phyloP scores from a whole-genome alignment of 345 rosid species.

The Laguncularia racemosa region DNA sequence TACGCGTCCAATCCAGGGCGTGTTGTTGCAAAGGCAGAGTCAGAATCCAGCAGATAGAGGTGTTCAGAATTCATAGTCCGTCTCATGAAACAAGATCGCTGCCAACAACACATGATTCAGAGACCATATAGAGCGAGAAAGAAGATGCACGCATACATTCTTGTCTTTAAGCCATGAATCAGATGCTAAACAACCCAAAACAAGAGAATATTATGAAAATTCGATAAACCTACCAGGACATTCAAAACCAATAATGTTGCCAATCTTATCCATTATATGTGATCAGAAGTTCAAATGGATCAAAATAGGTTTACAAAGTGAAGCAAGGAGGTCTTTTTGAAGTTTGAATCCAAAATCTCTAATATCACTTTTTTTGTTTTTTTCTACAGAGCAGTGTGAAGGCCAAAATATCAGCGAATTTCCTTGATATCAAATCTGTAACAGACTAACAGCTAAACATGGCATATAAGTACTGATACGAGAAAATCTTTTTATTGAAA shows the following conservation, averaged over 20 bases:
- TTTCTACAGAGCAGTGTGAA: neutral
- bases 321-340: too few species aligned
- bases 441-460: neutral
- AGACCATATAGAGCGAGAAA: neutral
- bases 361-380: neutral
- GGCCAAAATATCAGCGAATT: too few species aligned
- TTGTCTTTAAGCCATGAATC: neutral
- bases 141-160: conserved; percentile 4
- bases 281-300: too few species aligned
- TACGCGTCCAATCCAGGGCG: conserved; percentile 34
- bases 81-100: conserved; percentile 43
- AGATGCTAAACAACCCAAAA: too few species aligned
- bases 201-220: too few species aligned
- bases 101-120: conserved; percentile 15
- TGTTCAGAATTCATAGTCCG: conserved; percentile 40
- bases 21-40: conserved; percentile 24
- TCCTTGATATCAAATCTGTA: neutral
- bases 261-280: too few species aligned
- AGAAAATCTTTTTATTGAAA: too few species aligned
- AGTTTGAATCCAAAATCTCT: too few species aligned
- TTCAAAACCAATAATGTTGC: too few species aligned
- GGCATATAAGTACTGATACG: too few species aligned
- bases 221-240: too few species aligned
- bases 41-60: conserved; percentile 35
- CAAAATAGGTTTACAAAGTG: too few species aligned